Evolutionary conservation across 805 yeast genomes (phyloP), one percentile per base, ranked within the genome.

Genomic region (Isabelozyma rhagii): DNA sequence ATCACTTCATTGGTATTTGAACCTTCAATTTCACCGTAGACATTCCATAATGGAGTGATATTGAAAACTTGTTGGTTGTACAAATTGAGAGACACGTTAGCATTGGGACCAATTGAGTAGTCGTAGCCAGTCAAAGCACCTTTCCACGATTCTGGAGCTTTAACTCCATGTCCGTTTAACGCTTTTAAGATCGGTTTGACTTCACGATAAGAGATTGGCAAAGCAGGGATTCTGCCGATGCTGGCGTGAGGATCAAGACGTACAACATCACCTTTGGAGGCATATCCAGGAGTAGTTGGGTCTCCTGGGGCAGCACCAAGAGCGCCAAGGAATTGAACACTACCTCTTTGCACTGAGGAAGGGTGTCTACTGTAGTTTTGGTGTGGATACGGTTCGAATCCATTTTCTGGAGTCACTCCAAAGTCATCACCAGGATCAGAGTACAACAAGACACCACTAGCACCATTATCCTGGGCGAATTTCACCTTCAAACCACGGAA

Each of bases 321-420:
- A 63, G 64, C 4, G 87, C 76, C 31, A 85, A 66, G 38, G 59
- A 79, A 87, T 63, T 80, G 82, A 4, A 84, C 87, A 41, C 89
- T 82, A 1, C 94, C 94, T 57, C 94, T 75, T 69, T 87, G 92
- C 29, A 88, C 84, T 11, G 87, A 71, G 6, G 86, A 80, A 38
- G 92, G 92, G 61, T 87, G 83, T 54, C 94, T 76, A 0, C 92
- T 91, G 1, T 86, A 87, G 2, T 94, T 94, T 31, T 31, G 36
- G 2, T 81, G 63, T 2, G 94, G 96, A 56, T 87, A 87, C 2
- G 89, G 70, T 55, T 77, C 66, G 60, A 73, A 83, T 4, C 89
- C 90, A 50, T 83, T 79, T 38, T 74, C 75, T 21, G 74, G 77
- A 10, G 79, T 76, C 43, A 81, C 63, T 8, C 68, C 71, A 47